These are phyloP conservation scores for Wickerhamiella occidentalis DNA, from an alignment of 805 yeast genomes.

Conservation along the genomic window DNA sequence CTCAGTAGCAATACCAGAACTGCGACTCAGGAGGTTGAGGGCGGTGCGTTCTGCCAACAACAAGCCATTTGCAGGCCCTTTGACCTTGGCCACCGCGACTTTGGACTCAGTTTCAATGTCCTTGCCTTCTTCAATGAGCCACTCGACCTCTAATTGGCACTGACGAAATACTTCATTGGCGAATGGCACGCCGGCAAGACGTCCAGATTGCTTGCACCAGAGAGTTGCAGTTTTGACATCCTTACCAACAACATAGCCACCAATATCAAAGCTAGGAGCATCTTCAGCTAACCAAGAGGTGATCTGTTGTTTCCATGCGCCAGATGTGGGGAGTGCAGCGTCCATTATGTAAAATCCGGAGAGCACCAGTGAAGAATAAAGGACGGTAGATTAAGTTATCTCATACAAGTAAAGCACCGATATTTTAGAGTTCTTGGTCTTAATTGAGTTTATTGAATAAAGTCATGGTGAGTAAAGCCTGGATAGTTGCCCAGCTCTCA, in stretches of 20 bases:
- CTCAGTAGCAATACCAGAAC: conserved; percentile 80
- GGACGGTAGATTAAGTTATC: too few species aligned
- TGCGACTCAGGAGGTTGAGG: conserved; percentile 64
- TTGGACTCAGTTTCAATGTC: conserved; percentile 42
- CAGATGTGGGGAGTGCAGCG: conserved; percentile 49
- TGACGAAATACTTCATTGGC: conserved; percentile 74
- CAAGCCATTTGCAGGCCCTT: conserved; percentile 68
- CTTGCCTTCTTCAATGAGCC: conserved; percentile 66
- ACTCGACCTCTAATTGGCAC: conserved; percentile 55
- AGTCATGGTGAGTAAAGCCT: too few species aligned
- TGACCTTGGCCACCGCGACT: conserved; percentile 61
- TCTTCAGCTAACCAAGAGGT: conserved; percentile 73
- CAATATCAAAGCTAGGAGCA: conserved; percentile 87
- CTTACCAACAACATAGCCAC: conserved; percentile 89
- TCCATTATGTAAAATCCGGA: neutral
- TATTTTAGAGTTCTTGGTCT: too few species aligned
- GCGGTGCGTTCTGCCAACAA: conserved; percentile 79
- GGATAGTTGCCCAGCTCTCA: too few species aligned
- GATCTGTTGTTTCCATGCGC: conserved; percentile 71
- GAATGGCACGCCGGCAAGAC: conserved; percentile 78
- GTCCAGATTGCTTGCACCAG: conserved; percentile 69
- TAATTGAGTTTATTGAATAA: too few species aligned
- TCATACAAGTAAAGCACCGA: too few species aligned
- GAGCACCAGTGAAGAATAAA: too few species aligned
- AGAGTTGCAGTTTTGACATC: conserved; percentile 59